These are phyloP conservation scores for Sporobolomyces roseus DNA, from an alignment of 768 basidiomycete species.

Conservation along the genomic window DNA sequence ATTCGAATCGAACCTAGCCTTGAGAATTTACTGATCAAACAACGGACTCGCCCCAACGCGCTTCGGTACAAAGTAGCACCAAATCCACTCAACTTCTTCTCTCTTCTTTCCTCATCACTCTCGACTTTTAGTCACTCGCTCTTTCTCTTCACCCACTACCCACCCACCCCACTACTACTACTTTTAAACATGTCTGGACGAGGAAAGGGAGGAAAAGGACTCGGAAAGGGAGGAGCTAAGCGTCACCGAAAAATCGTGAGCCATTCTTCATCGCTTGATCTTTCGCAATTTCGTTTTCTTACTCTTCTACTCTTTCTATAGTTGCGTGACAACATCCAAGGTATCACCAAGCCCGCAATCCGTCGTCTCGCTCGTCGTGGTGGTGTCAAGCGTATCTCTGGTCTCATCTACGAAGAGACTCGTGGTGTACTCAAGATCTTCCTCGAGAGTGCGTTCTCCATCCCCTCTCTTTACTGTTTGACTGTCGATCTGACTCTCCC, in stretches of 20 bases:
- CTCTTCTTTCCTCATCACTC: background rate
- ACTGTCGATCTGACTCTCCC: background rate
- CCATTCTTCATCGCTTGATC: conserved; percentile 45
- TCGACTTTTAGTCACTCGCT: background rate
- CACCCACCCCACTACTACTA: background rate
- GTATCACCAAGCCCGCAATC: conserved; percentile 58
- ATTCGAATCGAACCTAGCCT: too few species aligned
- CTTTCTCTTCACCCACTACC: background rate
- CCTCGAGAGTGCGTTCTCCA: conserved; percentile 48
- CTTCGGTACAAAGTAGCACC: too few species aligned
- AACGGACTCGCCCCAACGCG: too few species aligned
- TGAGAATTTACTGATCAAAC: too few species aligned
- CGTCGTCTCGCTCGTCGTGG: conserved; percentile 58
- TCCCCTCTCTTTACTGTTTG: background rate
- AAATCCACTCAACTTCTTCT: too few species aligned
- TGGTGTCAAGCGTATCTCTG: conserved; percentile 57
- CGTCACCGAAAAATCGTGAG: conserved; percentile 54
- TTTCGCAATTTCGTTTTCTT: background rate
- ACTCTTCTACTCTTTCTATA: conserved; percentile 10
- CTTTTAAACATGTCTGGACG: conserved; percentile 50
- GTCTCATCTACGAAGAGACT: conserved; percentile 55
- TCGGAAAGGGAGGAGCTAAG: conserved; percentile 53
- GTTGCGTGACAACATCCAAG: conserved; percentile 52
- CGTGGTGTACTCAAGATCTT: conserved; percentile 58
- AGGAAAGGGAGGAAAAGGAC: conserved; percentile 52